Evolutionary conservation across 2,329 filamentous ascomycete species (phyloP).

Genomic region (Fusarium fracticaudum): DNA sequence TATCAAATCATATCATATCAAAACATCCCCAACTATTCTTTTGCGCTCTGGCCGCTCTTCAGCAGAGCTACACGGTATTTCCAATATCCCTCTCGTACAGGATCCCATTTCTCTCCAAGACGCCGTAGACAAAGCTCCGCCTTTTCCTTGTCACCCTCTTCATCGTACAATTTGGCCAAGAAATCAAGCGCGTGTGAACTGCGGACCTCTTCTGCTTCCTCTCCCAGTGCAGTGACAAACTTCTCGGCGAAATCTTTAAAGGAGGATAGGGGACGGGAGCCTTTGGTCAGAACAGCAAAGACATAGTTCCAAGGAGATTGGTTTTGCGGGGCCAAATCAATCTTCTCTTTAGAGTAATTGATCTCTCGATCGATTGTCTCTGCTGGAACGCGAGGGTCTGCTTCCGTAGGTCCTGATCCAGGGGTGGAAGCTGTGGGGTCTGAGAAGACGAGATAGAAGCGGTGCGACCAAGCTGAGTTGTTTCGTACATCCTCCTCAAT

Average conservation of each 20-base stretch:
- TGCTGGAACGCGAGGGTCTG: conserved; percentile 66
- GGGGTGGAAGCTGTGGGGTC: conserved; percentile 62
- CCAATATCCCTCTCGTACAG: conserved; percentile 92
- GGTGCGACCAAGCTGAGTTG: conserved; percentile 97
- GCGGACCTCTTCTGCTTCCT: conserved; percentile 60
- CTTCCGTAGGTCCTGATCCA: conserved; percentile 59
- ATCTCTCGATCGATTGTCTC: conserved; percentile 79
- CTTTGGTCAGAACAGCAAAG: conserved; percentile 76
- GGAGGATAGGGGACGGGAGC: conserved; percentile 59
- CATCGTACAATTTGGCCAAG: conserved; percentile 73
- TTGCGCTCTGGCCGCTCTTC: conserved; percentile 7
- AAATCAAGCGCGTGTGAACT: conserved; percentile 77
- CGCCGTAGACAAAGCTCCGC: conserved; percentile 77
- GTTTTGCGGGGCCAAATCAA: conserved; percentile 87
- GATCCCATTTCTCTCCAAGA: conserved; percentile 87
- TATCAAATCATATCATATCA: background rate
- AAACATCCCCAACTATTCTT: conserved; percentile 6
- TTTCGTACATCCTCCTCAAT: conserved; percentile 87
- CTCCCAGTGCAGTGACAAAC: conserved; percentile 61
- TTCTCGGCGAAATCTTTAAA: conserved; percentile 60
- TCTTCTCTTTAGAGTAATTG: conserved; percentile 76
- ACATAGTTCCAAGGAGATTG: conserved; percentile 95
- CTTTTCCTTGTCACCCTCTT: conserved; percentile 65
- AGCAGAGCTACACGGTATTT: conserved; percentile 61
- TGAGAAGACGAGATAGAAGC: conserved; percentile 90